These are phyloP conservation scores for Nematocida homosporus DNA, from an alignment of 371 early-diverging fungal species.

Conservation along the genomic window DNA sequence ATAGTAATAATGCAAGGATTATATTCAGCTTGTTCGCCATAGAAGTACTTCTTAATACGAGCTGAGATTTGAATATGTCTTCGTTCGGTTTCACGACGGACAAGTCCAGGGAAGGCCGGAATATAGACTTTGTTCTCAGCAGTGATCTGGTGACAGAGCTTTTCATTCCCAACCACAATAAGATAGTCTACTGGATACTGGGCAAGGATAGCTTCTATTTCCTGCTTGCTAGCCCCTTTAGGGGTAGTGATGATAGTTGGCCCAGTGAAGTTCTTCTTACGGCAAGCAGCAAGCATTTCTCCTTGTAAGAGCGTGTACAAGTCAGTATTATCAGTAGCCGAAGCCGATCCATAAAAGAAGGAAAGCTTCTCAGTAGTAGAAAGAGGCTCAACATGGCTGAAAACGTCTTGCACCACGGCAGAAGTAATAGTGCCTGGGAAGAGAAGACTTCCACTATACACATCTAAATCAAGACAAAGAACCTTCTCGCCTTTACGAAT, in stretches of 20 bases:
- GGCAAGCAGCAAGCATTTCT: constrained; percentile 6
- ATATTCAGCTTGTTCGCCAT: constrained; percentile 63
- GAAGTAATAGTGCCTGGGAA: constrained; percentile 36
- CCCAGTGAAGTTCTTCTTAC: constrained; percentile 9
- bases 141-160: constrained; percentile 54
- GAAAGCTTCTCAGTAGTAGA: constrained; percentile 24
- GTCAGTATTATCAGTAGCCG: constrained; percentile 40
- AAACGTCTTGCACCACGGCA: constrained; percentile 20
- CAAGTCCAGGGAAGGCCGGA: constrained; percentile 44
- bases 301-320: constrained; percentile 8
- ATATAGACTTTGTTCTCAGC: constrained; percentile 32
- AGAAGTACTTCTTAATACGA: constrained; percentile 65
- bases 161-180: constrained; percentile 65
- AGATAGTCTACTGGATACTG: constrained; percentile 54
- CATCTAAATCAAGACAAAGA: constrained; percentile 35
- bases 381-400: constrained; percentile 27
- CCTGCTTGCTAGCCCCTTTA: constrained; percentile 48
- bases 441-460: constrained; percentile 21
- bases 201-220: constrained; percentile 44
- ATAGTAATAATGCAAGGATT: constrained; percentile 59
- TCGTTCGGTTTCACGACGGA: constrained; percentile 55
- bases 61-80: constrained; percentile 49
- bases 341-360: constrained; percentile 27
- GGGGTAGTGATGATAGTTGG: constrained; percentile 22
- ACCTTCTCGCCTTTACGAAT: constrained; percentile 24